A percentile compares a stretch with the other conserved stretches of the same genome.
phyloP scores from a whole-genome alignment of 768 basidiomycete genomes.

The Ramaria sp. region DNA sequence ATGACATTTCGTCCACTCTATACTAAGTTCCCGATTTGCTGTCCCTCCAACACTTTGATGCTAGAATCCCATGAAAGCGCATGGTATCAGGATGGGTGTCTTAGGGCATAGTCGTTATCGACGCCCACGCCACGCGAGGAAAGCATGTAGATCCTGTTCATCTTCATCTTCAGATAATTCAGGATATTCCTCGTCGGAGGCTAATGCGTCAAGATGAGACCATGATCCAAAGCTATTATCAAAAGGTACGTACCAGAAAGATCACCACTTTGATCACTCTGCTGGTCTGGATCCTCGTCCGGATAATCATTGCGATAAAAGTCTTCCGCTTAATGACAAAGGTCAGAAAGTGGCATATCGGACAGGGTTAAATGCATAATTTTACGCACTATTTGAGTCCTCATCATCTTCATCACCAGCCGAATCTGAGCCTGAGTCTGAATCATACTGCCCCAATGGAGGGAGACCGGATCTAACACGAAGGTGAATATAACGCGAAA shows the following conservation, averaged over 20 bases:
- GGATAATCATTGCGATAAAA: conserved; percentile 83
- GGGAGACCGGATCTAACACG: conserved; percentile 1
- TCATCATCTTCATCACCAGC: conserved; percentile 71
- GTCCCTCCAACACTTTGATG: neutral
- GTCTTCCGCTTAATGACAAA: conserved; percentile 47
- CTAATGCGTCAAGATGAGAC: neutral
- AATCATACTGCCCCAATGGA: conserved; percentile 14
- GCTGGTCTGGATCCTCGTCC: conserved; percentile 42
- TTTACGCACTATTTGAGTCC: conserved; percentile 62
- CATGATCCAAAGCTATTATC: neutral
- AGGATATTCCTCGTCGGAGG: conserved; percentile 4
- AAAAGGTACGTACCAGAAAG: neutral
- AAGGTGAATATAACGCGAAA: conserved; percentile 29
- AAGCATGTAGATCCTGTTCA: neutral
- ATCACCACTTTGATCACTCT: conserved; percentile 26
- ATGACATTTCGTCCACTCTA: neutral
- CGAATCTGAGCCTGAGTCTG: conserved; percentile 47
- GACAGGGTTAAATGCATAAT: neutral
- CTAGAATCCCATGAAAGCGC: neutral
- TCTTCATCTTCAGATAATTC: conserved; percentile 7
- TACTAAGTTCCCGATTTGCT: too few species aligned
- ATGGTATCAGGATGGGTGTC: neutral
- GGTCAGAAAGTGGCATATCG: neutral
- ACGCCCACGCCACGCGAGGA: neutral
- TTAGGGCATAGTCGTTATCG: neutral